Percentiles rank a stretch among this genome's conserved stretches.
Evolutionary conservation across 2,329 filamentous ascomycete species (phyloP).

Genomic region (Fonsecaea erecta): DNA sequence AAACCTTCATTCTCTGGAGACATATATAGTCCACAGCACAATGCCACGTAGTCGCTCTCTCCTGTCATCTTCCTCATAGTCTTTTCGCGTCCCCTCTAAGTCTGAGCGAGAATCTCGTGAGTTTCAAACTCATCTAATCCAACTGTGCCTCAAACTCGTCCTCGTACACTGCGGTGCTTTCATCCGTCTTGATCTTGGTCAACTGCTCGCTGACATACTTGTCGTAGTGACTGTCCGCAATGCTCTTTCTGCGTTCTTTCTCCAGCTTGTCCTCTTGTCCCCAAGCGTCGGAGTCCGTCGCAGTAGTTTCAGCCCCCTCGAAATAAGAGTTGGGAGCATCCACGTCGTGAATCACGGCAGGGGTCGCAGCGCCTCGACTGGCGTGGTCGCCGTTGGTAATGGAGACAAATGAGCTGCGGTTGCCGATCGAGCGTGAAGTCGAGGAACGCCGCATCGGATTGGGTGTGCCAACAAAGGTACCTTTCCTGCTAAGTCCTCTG

Average conservation of each 20-base stretch:
- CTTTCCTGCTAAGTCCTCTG: constrained; percentile 52
- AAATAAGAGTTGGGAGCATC: constrained; percentile 50
- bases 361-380: constrained; percentile 37
- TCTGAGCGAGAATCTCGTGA: not conserved
- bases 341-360: constrained; percentile 42
- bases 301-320: not conserved
- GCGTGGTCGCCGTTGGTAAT: constrained; percentile 58
- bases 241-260: constrained; percentile 47
- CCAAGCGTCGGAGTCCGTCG: constrained; percentile 31
- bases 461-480: constrained; percentile 28
- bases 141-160: constrained; percentile 67
- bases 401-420: constrained; percentile 67
- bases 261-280: constrained; percentile 36
- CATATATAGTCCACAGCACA: not conserved
- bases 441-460: constrained; percentile 45
- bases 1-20: not conserved
- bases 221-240: constrained; percentile 73
- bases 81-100: not conserved
- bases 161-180: constrained; percentile 55
- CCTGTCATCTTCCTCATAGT: not conserved
- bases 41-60: not conserved
- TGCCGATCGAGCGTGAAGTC: constrained; percentile 80
- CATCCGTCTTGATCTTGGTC: constrained; percentile 66
- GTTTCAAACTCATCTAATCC: constrained; percentile 42
- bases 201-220: constrained; percentile 83